Evolutionary conservation across 148 eudicot genomes (phyloP), one percentile per base, ranked within the genome.

Genomic region (Agrostemma githago): DNA sequence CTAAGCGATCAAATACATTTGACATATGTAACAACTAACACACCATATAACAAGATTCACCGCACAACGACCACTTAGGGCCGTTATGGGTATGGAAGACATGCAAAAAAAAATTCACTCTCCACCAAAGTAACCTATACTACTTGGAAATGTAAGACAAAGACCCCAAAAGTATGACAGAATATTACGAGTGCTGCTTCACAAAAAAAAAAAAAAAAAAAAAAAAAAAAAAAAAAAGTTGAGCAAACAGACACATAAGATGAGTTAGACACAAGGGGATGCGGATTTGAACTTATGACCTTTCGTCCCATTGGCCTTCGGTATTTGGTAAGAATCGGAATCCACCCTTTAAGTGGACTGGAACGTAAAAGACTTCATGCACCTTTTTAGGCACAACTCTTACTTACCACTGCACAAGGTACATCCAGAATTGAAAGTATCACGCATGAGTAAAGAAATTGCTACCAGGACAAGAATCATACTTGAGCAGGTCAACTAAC

Each of bases 401-500:
- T 39, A 61, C 16, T 61, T 9, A 21, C 39, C 65, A 38, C 14
- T 21, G 42, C 37, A 41, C 43, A 66, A 40, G 70, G 43, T 26
- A 66, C 68, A n/a, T 40, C 9, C 16, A 14, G 19, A 62, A 21
- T 10, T 51, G 14, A 51, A 51, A 51, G 56, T 51, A 51, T 51
- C 8, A 51, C 56, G 56, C 56, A 51, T 10, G 56, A 51, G 56
- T 66, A 15, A 12, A 2, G 51, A 60, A 15, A 10, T 69, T 10
- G 8, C 20, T 59, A 76, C 8, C 12, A 15, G 51, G 51, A 71
- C 63, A 73, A 19, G 44, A 71, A 12, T 56, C 74, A 34, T 87
- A 92, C 97, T 88, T 92, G 71, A 92, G 85, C 77, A 92, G 90
- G 78, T 92, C 97, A 14, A 83, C 86, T 70, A 89, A 66, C 56